phyloP scores from a whole-genome alignment of 192 early-diverging fungal genomes.

The Polychytrium aggregatum region DNA sequence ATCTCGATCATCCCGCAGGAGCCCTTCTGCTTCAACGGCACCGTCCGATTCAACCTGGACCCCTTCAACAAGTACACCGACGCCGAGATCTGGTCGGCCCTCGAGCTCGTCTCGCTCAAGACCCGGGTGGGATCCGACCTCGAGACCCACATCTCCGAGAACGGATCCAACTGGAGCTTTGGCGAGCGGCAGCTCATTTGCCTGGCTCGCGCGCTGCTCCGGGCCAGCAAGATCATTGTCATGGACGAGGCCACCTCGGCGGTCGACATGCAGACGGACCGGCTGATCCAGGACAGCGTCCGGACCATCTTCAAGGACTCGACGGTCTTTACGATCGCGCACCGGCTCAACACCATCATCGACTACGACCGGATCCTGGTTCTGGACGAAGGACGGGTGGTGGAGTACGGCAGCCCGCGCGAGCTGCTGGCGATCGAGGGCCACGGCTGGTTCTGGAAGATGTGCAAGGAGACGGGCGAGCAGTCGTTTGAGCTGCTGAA shows the following conservation, averaged over 20 bases:
- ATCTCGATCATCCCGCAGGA: slow-evolving; percentile 44
- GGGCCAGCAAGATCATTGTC: slow-evolving; percentile 10
- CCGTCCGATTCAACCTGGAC: slow-evolving; percentile 63
- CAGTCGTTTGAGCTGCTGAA: too few relatives aligned
- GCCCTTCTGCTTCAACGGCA: slow-evolving; percentile 48
- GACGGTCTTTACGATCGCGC: slow-evolving; percentile 63
- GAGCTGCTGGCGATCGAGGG: slow-evolving; percentile 40
- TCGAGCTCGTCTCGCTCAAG: slow-evolving; percentile 45
- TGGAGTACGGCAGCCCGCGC: slow-evolving; percentile 59
- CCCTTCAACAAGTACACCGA: slow-evolving; percentile 49
- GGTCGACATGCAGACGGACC: slow-evolving; percentile 23
- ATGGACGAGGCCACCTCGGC: slow-evolving; percentile 26
- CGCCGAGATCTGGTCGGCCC: slow-evolving; percentile 50
- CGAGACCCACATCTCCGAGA: too few relatives aligned
- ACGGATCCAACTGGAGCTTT: slow-evolving; percentile 52
- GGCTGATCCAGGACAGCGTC: slow-evolving; percentile 47
- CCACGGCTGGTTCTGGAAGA: neutral
- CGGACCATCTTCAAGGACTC: slow-evolving; percentile 47
- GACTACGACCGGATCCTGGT: slow-evolving; percentile 63
- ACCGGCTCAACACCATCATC: too few relatives aligned
- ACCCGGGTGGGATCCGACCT: slow-evolving; percentile 6
- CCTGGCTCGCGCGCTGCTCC: slow-evolving; percentile 23
- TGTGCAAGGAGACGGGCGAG: neutral
- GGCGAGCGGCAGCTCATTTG: slow-evolving; percentile 58
- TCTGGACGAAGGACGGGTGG: slow-evolving; percentile 55